phyloP scores from a whole-genome alignment of 2,329 filamentous ascomycete genomes.

The Arthrobotrys sinensis region DNA sequence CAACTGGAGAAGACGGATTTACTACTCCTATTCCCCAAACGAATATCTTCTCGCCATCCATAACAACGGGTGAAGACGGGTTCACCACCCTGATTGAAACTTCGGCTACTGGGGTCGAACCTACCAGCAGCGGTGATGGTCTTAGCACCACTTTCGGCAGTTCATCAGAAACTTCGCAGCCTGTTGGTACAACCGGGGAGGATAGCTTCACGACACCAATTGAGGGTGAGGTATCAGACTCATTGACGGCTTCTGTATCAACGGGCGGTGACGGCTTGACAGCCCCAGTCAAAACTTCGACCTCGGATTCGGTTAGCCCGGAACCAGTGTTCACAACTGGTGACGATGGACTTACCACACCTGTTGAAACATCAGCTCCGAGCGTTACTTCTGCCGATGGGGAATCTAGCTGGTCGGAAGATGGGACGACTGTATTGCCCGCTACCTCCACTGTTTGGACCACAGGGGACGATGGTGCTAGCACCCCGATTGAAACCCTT shows the following conservation, averaged over 20 bases:
- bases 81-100: neutral
- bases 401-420: neutral
- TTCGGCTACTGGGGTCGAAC: neutral
- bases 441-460: neutral
- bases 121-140: neutral
- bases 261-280: neutral
- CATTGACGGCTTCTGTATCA: neutral
- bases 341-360: neutral
- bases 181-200: conserved; percentile 1
- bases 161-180: neutral
- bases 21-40: conserved; percentile 8
- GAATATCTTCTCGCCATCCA: neutral
- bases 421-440: neutral
- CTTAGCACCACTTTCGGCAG: neutral
- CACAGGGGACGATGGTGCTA: neutral
- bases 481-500: neutral
- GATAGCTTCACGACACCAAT: conserved; percentile 4
- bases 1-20: conserved; percentile 17
- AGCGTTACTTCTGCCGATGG: too few relatives aligned
- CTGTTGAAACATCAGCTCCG: neutral
- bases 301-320: neutral
- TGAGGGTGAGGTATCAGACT: neutral
- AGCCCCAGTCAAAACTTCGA: neutral
- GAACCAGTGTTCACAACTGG: neutral
- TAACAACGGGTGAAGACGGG: neutral